Evolutionary conservation across 495 filamentous ascomycete genomes (phyloP).

Genomic region (Amphirosellinia nigrospora): DNA sequence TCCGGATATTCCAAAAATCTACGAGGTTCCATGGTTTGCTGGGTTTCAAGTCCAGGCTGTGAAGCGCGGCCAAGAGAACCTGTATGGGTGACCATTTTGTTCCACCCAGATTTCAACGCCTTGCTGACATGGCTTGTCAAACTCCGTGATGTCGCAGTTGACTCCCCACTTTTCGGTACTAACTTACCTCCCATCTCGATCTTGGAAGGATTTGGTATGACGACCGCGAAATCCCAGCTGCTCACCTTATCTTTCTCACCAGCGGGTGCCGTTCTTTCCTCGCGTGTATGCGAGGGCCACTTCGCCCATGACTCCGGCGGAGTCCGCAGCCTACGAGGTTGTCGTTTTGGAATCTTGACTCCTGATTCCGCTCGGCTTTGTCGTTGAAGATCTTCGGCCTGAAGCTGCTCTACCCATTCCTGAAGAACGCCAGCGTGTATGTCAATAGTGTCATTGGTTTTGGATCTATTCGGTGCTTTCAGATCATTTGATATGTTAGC

Average conservation of each 20-base stretch:
- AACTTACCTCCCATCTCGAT: constrained; percentile 25
- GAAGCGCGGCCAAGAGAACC: constrained; percentile 21
- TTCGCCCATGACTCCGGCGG: constrained; percentile 45
- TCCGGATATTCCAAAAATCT: constrained; percentile 43
- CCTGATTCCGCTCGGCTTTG: constrained; percentile 23
- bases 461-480: background rate
- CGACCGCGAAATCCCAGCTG: constrained; percentile 30
- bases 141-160: constrained; percentile 25
- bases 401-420: constrained; percentile 43
- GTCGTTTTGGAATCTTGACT: constrained; percentile 16
- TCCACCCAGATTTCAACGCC: constrained; percentile 42
- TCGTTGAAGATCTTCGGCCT: constrained; percentile 28
- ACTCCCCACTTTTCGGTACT: constrained; percentile 21
- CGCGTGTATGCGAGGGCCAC: constrained; percentile 46
- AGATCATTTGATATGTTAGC: background rate
- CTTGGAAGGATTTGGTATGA: constrained; percentile 11
- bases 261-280: constrained; percentile 39
- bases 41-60: constrained; percentile 22
- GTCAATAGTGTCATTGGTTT: constrained; percentile 27
- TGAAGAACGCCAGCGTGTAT: constrained; percentile 36
- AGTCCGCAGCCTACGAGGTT: constrained; percentile 28
- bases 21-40: constrained; percentile 21
- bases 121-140: constrained; percentile 41
- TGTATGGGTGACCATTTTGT: constrained; percentile 38
- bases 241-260: constrained; percentile 33